Base-by-base conservation (phyloP, 495 filamentous ascomycete species). In the Penicillium simplicissimum region DNA sequence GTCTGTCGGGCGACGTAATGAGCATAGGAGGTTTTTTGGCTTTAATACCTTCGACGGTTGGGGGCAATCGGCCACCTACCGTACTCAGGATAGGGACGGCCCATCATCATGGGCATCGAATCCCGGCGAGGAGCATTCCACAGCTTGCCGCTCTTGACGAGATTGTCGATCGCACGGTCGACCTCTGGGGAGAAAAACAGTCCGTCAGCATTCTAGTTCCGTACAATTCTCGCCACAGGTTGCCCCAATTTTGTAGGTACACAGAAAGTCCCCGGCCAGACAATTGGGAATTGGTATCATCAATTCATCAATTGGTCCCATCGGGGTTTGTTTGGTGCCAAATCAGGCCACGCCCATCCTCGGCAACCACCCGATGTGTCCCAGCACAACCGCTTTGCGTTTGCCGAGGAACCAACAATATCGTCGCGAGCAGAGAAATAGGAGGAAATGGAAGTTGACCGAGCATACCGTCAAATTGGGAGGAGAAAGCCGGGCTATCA, bases 71-170 rank as follows among this genome's bases (percentile, higher is more conserved):
- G 64, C 61, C 66, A 68, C 81, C 66, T 79, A 84, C 82, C 81
- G 68, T 82, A 84, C 58, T 82, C 81, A 58, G 88, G 81, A 73
- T 82, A 88, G 40, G 77, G 79, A 71, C 89, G 84, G 62, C 84
- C 78, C 66, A 82, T 83, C 78, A 87, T 85, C 76, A 87, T 74
- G 61, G 90, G 89, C 81, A 90, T 86, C 52, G 90, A 97, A 71
- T 97, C 93, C 82, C 95, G 88, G 73, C 95, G 90, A 63, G 84
- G 86, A 63, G 85, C 82, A 70, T 79, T 82, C 79, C 93, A 96
- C 79, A 93, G 87, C 81, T 97, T 97, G 33, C 93, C 93, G 75
- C 91, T 97, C 82, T 97, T 96, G 67, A 90, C 83, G 55, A 98
- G 85, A 74, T 98, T 98, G 69, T 98, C 95, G 69, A 93, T 83